Conservation (phyloP, 768 basidiomycete species). For the Nidula microcarpa region DNA sequence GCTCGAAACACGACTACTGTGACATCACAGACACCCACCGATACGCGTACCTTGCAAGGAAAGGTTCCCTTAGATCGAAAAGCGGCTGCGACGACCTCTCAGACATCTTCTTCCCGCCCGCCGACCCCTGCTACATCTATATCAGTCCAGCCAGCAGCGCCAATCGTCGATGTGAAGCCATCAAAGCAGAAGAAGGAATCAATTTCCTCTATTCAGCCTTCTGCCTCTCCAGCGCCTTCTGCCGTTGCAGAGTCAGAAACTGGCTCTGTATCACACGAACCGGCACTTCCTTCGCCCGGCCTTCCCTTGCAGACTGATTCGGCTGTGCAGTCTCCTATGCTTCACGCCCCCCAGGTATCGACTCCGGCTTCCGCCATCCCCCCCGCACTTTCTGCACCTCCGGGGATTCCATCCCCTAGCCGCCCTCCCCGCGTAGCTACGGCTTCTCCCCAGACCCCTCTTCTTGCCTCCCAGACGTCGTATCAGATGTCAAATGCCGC, state of each 20-base stretch:
- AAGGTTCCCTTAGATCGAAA: conserved; percentile 44
- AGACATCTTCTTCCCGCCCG: conserved; percentile 59
- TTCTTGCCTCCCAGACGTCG: conserved; percentile 52
- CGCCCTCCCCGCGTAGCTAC: conserved; percentile 47
- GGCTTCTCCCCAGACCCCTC: conserved; percentile 47
- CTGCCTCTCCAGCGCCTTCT: conserved; percentile 46
- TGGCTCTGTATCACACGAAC: conserved; percentile 43
- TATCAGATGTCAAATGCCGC: conserved; percentile 90
- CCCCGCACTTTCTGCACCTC: conserved; percentile 55
- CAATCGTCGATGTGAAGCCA: background rate
- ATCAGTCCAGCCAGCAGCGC: background rate
- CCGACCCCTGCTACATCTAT: conserved; percentile 41
- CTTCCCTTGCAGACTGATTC: conserved; percentile 32
- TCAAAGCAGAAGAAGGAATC: conserved; percentile 1
- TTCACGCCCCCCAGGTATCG: conserved; percentile 36
- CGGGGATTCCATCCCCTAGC: conserved; percentile 58
- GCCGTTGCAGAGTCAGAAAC: conserved; percentile 47
- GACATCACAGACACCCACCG: conserved; percentile 17
- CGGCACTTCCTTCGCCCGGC: conserved; percentile 30
- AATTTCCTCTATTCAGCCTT: conserved; percentile 1
- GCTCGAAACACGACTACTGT: conserved; percentile 32
- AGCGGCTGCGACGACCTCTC: conserved; percentile 39
- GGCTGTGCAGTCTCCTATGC: conserved; percentile 25
- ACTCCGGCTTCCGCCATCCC: conserved; percentile 27
- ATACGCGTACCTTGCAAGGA: conserved; percentile 25